Evolutionary conservation across 257 asterid species (phyloP), one percentile per base, ranked within the genome.

Genomic region (Solanum rostratum): DNA sequence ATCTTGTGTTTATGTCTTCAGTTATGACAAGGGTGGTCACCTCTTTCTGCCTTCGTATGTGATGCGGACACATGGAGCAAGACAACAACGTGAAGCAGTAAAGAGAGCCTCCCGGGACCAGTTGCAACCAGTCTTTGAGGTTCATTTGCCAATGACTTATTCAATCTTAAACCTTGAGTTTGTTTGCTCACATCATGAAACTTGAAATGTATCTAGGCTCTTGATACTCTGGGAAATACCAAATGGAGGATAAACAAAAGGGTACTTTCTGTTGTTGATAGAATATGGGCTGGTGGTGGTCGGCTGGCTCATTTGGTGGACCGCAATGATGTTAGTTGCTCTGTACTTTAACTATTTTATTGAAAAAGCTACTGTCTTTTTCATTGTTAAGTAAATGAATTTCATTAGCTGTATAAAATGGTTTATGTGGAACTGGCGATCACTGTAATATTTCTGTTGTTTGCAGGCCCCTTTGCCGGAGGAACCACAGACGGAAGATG

Each of bases 61-160:
- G 70, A 96, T 96, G 99, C 99, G 98, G 79, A 96, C 98, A 11
- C 99, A 93, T 89, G 99, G 99, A 80, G 92, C 97, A 84, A 91
- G 91, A 37, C 98, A 95, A 79, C 99, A 95, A 88, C 96, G 99
- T 63, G 99, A 96, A 83, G 85, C 96, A 84, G 88, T 96, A 69
- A 96, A 89, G 88, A 93, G 92, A 88, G 80, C 95, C 87, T 92
- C 98, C 33, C 62, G 65, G 84, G 87, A 89, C 85, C 98, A 95
- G 87, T 78, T 96, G 92, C 87, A 79, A 82, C 91, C 92, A 78
- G 91, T 96, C 27, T 96, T 89, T 89, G 98, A 96, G 99, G 99
- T 96, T 85, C 88, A 90, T 52, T 59, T 50, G 80, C 54, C n/a
- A 83, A 29, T 27, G 68, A 80, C 45, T 62, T 84, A 3, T 84